Base-by-base conservation (phyloP, 352 stramenopile genomes). In the Phytophthora sp. region DNA sequence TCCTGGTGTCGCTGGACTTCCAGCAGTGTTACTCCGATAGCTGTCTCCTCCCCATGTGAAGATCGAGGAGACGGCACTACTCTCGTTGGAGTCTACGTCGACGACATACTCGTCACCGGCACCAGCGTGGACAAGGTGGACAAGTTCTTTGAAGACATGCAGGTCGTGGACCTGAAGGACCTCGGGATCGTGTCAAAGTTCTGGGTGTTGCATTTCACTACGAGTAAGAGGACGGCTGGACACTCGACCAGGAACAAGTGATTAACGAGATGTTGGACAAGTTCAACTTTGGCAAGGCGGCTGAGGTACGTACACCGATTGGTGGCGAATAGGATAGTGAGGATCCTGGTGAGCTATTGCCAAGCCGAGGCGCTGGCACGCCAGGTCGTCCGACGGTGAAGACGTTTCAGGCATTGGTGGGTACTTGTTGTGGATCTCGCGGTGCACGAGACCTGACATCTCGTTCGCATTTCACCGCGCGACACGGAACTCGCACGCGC, bases 391-490 rank as follows among this genome's bases (percentile, higher is more conserved):
- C 61, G 16, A 76, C 61, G 5, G 33, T 71, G 12, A 56, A 45
- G 20, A 73, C 20, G 20, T 77, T 80, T 31, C 72, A 77, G 60
- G 76, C 67, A 5, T 35, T 82, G 1, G 59, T 76, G 0, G n/a
- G n/a, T 74, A 49, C 5, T 50, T 81, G 13, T 44, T 76, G 1
- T 81, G 73, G 69, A 42, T 75, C 9, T 21, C 73, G 4, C n/a
- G 69, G 1, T 78, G 55, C 50, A 78, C 69, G 1, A 23, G 73
- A 8, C 69, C 68, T 1, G 68, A 77, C 57, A 76, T 76, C n/a
- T 2, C 61, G 1, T 75, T 62, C 52, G 57, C 68, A 4, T 60
- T 78, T 3, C 59, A 78, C 2, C 29, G 29, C 29, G 29, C 29
- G 29, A 33, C 29, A 9, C 39, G 70, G 15, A 31, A 33, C 2